Percentiles rank a stretch among this genome's conserved stretches.
Evolutionary conservation across 1,139 yeast species (phyloP).

Genomic region (Hemisphaericaspora subhashii): DNA sequence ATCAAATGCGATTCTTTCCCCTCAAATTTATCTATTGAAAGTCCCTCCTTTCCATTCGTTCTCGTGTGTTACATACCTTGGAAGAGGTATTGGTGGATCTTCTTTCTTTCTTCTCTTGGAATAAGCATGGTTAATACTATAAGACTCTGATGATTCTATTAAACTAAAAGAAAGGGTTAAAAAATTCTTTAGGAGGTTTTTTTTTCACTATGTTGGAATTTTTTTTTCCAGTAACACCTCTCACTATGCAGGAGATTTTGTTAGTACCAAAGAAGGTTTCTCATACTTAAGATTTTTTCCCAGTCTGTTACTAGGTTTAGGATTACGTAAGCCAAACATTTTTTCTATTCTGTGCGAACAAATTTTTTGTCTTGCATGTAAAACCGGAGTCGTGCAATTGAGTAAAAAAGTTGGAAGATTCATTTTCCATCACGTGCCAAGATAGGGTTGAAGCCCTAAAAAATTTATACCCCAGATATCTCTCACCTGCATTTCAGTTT

Average conservation of each 20-base stretch:
- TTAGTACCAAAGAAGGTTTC: background rate
- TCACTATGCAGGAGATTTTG: slow-evolving; percentile 4
- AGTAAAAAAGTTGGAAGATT: too few species aligned
- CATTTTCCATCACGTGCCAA: background rate
- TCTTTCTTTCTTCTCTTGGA: slow-evolving; percentile 99
- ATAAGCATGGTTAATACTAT: slow-evolving; percentile 73
- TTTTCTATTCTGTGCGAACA: too few species aligned
- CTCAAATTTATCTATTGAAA: background rate
- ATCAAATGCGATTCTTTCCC: too few species aligned
- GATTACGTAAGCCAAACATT: slow-evolving; percentile 2
- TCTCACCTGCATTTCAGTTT: too few species aligned
- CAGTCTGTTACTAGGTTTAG: background rate
- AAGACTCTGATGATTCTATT: slow-evolving; percentile 6
- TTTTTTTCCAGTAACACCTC: background rate
- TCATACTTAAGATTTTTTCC: background rate
- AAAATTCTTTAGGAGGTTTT: slow-evolving; percentile 3
- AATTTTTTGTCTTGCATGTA: background rate
- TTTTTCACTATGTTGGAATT: slow-evolving; percentile 4
- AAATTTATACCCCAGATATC: too few species aligned
- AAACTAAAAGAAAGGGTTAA: slow-evolving; percentile 5
- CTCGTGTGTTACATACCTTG: slow-evolving; percentile 67
- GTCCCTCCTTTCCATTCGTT: slow-evolving; percentile 2
- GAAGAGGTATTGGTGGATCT: slow-evolving; percentile 98
- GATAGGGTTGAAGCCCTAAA: background rate
- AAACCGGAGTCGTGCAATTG: background rate